Conservation (phyloP, 371 early-diverging fungal genomes). For the Parasitella parasitica region DNA sequence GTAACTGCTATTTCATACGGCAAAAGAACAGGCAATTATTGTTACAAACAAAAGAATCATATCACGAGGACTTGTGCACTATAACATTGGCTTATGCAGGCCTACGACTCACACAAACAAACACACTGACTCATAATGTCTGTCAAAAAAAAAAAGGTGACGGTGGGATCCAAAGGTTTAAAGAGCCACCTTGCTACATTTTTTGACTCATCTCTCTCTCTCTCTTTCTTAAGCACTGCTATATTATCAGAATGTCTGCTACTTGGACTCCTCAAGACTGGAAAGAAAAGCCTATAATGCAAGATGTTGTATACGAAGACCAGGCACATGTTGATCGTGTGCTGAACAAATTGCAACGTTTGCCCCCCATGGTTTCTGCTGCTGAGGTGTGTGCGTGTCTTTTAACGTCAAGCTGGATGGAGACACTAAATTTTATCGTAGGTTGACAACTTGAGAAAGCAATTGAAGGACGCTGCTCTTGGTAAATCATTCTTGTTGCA, state of each 20-base stretch:
- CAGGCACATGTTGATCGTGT: slow-evolving; percentile 67
- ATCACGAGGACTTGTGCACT: neutral
- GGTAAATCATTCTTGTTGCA: slow-evolving; percentile 93
- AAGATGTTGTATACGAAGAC: slow-evolving; percentile 89
- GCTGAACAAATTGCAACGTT: slow-evolving; percentile 70
- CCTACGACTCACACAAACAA: neutral
- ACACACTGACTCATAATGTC: neutral
- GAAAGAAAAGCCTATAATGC: slow-evolving; percentile 83
- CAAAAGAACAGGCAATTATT: neutral
- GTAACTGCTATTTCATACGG: neutral
- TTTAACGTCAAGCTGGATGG: neutral
- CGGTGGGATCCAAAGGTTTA: neutral
- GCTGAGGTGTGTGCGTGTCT: slow-evolving; percentile 64
- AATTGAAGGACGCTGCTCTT: slow-evolving; percentile 85
- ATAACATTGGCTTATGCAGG: neutral
- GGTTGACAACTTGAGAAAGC: slow-evolving; percentile 80
- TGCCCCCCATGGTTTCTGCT: slow-evolving; percentile 91
- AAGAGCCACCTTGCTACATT: neutral
- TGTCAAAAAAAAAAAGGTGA: neutral
- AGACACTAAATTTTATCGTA: slow-evolving; percentile 21
- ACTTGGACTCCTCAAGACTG: slow-evolving; percentile 84
- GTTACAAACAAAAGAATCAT: neutral
- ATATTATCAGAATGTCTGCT: neutral
- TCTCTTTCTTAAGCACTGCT: neutral
- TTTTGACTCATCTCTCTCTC: neutral